Evolutionary conservation across 306 rosid genomes (phyloP).

Genomic region (Glycine latifolia): DNA sequence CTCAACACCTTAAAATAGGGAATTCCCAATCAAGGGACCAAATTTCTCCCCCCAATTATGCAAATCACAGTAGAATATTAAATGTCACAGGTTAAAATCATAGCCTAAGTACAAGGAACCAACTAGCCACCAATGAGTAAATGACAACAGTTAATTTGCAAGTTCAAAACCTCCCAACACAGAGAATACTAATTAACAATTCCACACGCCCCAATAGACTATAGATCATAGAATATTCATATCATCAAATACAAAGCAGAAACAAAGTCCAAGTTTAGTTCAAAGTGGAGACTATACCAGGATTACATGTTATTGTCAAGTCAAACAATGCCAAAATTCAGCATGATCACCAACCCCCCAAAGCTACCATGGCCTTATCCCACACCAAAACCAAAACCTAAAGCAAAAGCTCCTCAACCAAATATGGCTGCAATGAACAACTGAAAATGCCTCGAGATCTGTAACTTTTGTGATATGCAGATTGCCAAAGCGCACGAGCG

Average conservation of each 20-base stretch:
- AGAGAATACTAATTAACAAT: constrained; percentile 33
- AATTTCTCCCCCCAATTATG: constrained; percentile 55
- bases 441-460: constrained; percentile 65
- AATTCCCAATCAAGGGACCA: constrained; percentile 58
- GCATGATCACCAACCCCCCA: constrained; percentile 67
- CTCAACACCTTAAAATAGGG: constrained; percentile 46
- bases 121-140: constrained; percentile 51
- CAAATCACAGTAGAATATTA: constrained; percentile 47
- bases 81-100: constrained; percentile 43
- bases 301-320: constrained; percentile 44
- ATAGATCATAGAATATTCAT: constrained; percentile 50
- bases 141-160: constrained; percentile 46
- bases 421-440: neutral
- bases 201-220: constrained; percentile 46
- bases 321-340: constrained; percentile 59
- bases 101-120: constrained; percentile 58
- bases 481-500: constrained; percentile 58
- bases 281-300: constrained; percentile 53
- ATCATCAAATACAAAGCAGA: constrained; percentile 46
- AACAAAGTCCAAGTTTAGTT: constrained; percentile 56
- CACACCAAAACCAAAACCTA: constrained; percentile 50
- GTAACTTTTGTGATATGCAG: constrained; percentile 44
- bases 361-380: constrained; percentile 41
- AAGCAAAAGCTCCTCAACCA: constrained; percentile 32
- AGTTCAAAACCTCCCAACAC: constrained; percentile 52